phyloP scores from a whole-genome alignment of 441 rosid genomes.

The Erodium texanum region DNA sequence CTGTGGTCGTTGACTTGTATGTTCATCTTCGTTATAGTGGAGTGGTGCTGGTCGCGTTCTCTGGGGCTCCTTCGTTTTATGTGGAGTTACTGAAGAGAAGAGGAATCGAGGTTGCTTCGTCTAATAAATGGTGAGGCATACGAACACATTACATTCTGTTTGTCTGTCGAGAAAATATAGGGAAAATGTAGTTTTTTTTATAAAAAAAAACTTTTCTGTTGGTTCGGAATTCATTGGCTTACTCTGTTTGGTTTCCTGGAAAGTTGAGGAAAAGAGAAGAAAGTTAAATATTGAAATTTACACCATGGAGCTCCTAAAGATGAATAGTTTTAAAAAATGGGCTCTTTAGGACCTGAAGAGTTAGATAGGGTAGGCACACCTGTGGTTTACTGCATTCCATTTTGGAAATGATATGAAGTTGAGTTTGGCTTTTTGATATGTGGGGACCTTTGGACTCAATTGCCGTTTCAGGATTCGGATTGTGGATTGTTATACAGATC shows the following conservation, averaged over 20 bases:
- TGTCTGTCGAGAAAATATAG: not conserved
- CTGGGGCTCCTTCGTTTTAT: slow-evolving; percentile 64
- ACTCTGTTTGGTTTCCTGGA: not conserved
- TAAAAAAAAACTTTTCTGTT: no score
- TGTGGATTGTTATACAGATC: slow-evolving; percentile 88
- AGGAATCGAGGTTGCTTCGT: slow-evolving; percentile 39
- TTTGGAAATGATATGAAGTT: not conserved
- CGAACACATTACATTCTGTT: not conserved
- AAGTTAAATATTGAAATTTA: not conserved
- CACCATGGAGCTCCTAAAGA: not conserved
- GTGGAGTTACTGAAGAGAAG: slow-evolving; percentile 41
- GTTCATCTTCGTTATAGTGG: slow-evolving; percentile 36
- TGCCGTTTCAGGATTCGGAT: slow-evolving; percentile 47
- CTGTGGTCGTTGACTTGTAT: slow-evolving; percentile 2
- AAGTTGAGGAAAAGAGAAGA: not conserved
- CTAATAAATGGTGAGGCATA: slow-evolving; percentile 46
- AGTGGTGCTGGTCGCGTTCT: slow-evolving; percentile 57
- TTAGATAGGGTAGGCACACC: not conserved
- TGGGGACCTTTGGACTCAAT: not conserved
- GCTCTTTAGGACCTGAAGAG: not conserved
- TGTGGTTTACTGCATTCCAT: not conserved
- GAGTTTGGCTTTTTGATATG: not conserved
- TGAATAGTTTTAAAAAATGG: not conserved
- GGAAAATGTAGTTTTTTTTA: not conserved
- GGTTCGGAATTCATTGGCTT: not conserved